phyloP scores from a whole-genome alignment of 148 eudicot species.

The Rhododendron simsii region DNA sequence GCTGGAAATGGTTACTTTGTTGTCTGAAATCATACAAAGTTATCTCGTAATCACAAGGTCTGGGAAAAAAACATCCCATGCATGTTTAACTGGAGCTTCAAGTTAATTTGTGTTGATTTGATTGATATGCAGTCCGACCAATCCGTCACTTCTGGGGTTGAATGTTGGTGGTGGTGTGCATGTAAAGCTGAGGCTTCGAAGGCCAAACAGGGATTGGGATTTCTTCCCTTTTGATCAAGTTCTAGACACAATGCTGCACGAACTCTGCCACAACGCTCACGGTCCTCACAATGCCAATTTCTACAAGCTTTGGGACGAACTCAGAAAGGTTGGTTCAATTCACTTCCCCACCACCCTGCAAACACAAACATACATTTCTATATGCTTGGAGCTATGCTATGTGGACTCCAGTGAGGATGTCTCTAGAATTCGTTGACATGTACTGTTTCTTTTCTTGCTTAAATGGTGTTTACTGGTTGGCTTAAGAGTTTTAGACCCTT shows the following conservation, averaged over 20 bases:
- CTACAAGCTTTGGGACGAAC: conserved; percentile 95
- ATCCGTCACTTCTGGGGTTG: conserved; percentile 61
- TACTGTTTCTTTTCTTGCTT: not conserved
- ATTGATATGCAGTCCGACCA: conserved; percentile 66
- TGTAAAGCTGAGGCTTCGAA: conserved; percentile 84
- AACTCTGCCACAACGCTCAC: conserved; percentile 82
- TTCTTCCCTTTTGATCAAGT: conserved; percentile 66
- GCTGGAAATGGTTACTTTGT: not conserved
- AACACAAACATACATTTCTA: not conserved
- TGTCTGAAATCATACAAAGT: not conserved
- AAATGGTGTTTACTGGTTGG: not conserved
- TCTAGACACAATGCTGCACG: conserved; percentile 96
- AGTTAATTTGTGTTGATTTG: not conserved
- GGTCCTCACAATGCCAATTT: conserved; percentile 92
- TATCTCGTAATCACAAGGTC: not conserved
- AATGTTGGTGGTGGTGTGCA: conserved; percentile 75
- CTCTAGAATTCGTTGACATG: not conserved
- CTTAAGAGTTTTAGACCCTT: not conserved
- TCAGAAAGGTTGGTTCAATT: conserved; percentile 57
- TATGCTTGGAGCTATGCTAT: not conserved
- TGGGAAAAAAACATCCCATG: not conserved
- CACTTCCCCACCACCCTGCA: not conserved
- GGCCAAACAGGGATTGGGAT: conserved; percentile 62
- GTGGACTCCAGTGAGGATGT: not conserved
- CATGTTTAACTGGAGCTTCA: not conserved